Evolutionary conservation across 345 rosid species (phyloP).

Genomic region (Acer negundo): DNA sequence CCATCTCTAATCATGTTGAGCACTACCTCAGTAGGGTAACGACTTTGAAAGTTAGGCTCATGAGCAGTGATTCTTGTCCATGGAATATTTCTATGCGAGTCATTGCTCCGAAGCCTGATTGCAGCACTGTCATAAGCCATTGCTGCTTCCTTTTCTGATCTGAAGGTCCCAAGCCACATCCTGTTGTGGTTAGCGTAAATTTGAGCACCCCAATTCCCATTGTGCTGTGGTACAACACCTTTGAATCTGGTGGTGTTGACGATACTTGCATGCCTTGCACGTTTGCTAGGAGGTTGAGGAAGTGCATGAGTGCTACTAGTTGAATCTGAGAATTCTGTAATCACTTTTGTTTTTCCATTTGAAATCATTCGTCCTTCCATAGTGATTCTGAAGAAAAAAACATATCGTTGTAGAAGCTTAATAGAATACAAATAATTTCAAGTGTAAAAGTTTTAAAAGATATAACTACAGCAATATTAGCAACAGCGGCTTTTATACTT

Average conservation of each 20-base stretch:
- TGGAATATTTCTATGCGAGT: slow-evolving; percentile 44
- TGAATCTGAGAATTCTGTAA: slow-evolving; percentile 40
- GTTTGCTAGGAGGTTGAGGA: slow-evolving; percentile 27
- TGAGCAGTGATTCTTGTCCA: slow-evolving; percentile 28
- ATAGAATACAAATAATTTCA: neutral
- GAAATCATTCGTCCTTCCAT: slow-evolving; percentile 37
- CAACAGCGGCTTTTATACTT: too few relatives aligned
- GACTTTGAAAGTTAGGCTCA: slow-evolving; percentile 51
- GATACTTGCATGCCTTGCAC: slow-evolving; percentile 11
- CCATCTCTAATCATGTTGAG: slow-evolving; percentile 61
- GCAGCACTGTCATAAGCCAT: slow-evolving; percentile 73
- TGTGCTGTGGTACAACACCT: slow-evolving; percentile 63
- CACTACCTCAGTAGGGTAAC: slow-evolving; percentile 39
- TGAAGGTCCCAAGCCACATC: slow-evolving; percentile 81
- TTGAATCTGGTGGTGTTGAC: slow-evolving; percentile 37
- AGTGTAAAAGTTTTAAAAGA: neutral
- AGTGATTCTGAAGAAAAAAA: slow-evolving; percentile 13
- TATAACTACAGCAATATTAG: neutral
- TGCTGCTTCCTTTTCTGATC: slow-evolving; percentile 56
- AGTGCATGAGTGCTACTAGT: slow-evolving; percentile 28
- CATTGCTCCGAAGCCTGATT: slow-evolving; percentile 49
- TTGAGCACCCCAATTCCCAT: slow-evolving; percentile 77
- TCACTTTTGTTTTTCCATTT: slow-evolving; percentile 13
- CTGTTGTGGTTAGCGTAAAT: slow-evolving; percentile 54
- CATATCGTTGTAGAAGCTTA: neutral